Evolutionary conservation across 192 early-diverging fungal genomes (phyloP).

Genomic region (Haplosporangium gracile): DNA sequence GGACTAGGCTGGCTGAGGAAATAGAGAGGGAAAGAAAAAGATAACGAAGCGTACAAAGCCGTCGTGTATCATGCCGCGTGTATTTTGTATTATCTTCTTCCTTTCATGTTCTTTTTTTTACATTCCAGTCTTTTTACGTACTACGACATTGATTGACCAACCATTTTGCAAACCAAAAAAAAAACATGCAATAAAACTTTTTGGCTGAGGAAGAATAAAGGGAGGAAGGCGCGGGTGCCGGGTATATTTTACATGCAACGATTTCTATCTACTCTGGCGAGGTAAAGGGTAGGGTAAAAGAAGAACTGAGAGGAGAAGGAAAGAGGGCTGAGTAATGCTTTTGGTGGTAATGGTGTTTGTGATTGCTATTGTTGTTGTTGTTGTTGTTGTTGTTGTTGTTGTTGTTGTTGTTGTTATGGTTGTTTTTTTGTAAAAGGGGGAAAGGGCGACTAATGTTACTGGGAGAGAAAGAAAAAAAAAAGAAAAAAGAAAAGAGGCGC

Average conservation of each 20-base stretch:
- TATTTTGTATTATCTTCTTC: neutral
- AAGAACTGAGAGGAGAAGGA: neutral
- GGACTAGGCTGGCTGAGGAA: too few relatives aligned
- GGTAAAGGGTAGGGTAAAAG: too few relatives aligned
- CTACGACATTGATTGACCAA: neutral
- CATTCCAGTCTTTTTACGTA: neutral
- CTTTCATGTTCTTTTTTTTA: neutral
- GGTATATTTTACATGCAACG: constrained; percentile 1
- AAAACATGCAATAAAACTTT: neutral
- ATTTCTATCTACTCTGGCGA: neutral
- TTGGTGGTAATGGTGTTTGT: neutral
- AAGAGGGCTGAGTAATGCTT: too few relatives aligned
- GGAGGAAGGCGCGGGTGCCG: neutral
- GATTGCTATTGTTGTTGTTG: neutral
- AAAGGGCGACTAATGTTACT: neutral
- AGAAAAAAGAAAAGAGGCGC: neutral
- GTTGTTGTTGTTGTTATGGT: neutral
- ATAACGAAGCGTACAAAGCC: too few relatives aligned
- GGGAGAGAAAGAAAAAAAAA: neutral
- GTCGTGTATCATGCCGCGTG: too few relatives aligned
- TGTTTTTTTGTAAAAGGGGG: neutral
- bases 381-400: too few relatives aligned
- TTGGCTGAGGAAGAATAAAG: neutral
- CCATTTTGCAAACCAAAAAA: neutral
- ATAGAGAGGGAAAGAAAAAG: too few relatives aligned